Base-by-base conservation (phyloP, 78 protist genomes). In the Emiliania huxleyi region DNA sequence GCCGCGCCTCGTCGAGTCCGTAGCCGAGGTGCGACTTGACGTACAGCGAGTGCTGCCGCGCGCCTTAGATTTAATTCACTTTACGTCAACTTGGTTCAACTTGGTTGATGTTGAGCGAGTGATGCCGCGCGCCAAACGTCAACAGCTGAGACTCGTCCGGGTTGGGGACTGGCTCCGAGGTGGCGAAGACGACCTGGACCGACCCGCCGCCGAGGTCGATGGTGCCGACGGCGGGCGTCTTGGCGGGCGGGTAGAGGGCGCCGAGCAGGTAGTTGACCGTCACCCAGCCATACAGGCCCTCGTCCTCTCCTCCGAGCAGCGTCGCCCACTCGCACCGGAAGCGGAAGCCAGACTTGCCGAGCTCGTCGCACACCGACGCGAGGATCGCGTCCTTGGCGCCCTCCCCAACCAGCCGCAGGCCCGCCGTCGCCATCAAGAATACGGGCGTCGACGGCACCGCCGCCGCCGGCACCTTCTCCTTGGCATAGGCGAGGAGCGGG, bases 181-280 rank as follows among this genome's bases (percentile, higher is more conserved):
- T 71, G 29, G 3, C 29, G 19, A 15, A 35, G 42, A 88, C 93
- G 89, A 91, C 40, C 93, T 91, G 93, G 48, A 87, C 77, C 26
- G 89, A 87, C 12, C 89, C 93, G 40, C 93, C 93, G 37, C 93
- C 93, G 22, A 91, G 87, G 55, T 91, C 93, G 73, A 91, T 84
- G 87, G 22, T 81, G 44, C 79, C 91, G 15, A 52, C 62, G 37
- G 44, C 0, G n/a, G 33, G 1, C 38, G 19, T 40, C 18, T 0
- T 12, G 22, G 6, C 40, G 29, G 33, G 5, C 19, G 26, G 25
- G 38, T 46, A 37, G 77, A 52, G 79, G 23, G 46, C n/a, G 40
- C 40, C 48, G 46, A 88, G 77, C 33, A 91, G 29, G 73, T 49
- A 91, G 75, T 91, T 91, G 83, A 91, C 93, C 18, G 93, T 91